Percentiles rank a stretch among this genome's conserved stretches.
These are phyloP conservation scores for Closterium sp. DNA, from an alignment of 139 green algal species.

Conservation along the genomic window DNA sequence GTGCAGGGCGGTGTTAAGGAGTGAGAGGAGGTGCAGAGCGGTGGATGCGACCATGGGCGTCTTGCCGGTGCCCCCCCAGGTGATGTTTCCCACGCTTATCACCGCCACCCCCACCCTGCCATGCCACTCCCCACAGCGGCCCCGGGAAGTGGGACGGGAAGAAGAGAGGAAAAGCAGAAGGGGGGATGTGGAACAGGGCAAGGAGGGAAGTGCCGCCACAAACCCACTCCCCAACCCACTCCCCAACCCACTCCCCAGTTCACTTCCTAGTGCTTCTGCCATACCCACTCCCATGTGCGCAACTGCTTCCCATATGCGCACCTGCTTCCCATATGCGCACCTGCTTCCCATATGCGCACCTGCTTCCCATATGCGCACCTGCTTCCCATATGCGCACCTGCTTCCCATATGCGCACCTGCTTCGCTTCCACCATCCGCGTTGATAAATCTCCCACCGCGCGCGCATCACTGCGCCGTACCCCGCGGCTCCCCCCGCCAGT, in stretches of 20 bases:
- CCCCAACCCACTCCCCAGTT: no score
- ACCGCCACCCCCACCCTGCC: slow-evolving; percentile 25
- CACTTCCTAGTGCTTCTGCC: no score
- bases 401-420: background rate
- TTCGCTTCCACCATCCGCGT: background rate
- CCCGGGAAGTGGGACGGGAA: no score
- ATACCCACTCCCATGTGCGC: no score
- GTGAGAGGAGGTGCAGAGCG: background rate
- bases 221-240: no score
- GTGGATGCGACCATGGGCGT: slow-evolving; percentile 32
- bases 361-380: no score
- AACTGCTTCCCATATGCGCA: background rate
- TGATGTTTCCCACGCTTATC: slow-evolving; percentile 40
- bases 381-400: no score
- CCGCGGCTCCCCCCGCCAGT: background rate
- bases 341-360: no score
- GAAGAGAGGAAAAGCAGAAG: no score
- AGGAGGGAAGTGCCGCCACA: no score
- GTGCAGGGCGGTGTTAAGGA: background rate
- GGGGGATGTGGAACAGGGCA: no score
- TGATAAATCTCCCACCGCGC: background rate
- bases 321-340: no score
- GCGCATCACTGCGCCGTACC: background rate
- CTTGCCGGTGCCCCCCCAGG: slow-evolving; percentile 34
- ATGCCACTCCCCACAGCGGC: background rate